Base-by-base conservation (phyloP, 306 rosid species). In the Prunus kanzakura region DNA sequence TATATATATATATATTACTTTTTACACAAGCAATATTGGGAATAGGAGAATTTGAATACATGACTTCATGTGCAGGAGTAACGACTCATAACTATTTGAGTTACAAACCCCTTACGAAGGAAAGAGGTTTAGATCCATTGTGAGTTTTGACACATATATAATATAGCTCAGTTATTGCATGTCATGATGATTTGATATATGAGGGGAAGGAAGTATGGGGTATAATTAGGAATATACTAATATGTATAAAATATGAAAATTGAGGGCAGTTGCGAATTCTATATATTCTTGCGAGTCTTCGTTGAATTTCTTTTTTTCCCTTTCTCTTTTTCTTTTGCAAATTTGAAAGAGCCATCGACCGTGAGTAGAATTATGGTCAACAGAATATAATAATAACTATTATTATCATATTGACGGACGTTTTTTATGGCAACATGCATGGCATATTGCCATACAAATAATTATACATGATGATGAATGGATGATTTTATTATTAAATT, bases 261-360 rank as follows among this genome's bases (percentile, higher is more conserved):
- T 23, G 6, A 27, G 11, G 45, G 62, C 7, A 18, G 20, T 16
- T 22, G 74, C 49, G 69, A 20, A 56, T 56, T 27, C 29, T 30
- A 43, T 38, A 15, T 50, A 47, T 46, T 45, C 71, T 67, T 38
- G 11, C 13, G 58, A 74, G 73, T 70, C 68, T 51, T 18, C 4
- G 30, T 29, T 54, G 73, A 32, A 68, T 61, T 67, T 64, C 12
- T 58, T 51, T 35, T 27, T 20, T 16, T 60, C 27, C 18, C 25
- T 30, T 27, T 54, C 27, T 25, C 25, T 30, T 27, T 54, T 43
- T 64, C 23, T 71, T 75, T 30, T 62, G 47, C 46, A 51, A 80
- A 41, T 46, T 73, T 67, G 71, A 57, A 49, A 58, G 43, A 35
- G 50, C 70, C 75, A 56, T 80, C 79, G 9, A 67, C 52, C 20